Conservation (phyloP, 805 yeast species). For the Wilhelminamyces savonicus region DNA sequence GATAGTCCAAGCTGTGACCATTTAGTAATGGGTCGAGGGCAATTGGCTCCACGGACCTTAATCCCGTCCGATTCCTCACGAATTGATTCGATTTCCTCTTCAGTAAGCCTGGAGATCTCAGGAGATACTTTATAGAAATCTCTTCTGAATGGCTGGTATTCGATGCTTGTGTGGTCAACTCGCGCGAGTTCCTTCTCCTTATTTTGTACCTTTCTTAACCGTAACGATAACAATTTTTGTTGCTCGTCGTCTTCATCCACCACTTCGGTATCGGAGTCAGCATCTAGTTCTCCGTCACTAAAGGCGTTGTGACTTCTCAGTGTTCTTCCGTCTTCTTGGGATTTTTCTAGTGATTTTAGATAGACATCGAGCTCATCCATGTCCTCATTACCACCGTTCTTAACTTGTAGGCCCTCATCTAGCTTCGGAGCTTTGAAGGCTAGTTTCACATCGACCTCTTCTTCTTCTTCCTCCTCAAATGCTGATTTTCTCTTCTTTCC, state of each 20-base stretch:
- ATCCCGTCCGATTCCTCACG: conserved; percentile 57
- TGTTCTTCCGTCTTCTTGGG: conserved; percentile 2
- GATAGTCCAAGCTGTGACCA: conserved; percentile 87
- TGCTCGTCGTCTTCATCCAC: conserved; percentile 31
- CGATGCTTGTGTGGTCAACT: conserved; percentile 39
- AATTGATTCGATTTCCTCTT: conserved; percentile 50
- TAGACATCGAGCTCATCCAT: too few relatives aligned
- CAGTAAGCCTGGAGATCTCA: conserved; percentile 42
- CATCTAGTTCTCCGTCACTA: conserved; percentile 30
- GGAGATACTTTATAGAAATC: conserved; percentile 57
- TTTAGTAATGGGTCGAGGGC: conserved; percentile 59
- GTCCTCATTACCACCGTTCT: conserved; percentile 6
- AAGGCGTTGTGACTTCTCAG: conserved; percentile 5
- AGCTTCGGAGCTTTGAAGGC: conserved; percentile 15
- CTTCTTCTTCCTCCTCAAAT: conserved; percentile 24
- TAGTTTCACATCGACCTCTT: conserved; percentile 10
- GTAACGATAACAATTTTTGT: conserved; percentile 27
- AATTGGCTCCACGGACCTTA: conserved; percentile 50
- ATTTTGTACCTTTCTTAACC: conserved; percentile 36
- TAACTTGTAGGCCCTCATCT: conserved; percentile 1
- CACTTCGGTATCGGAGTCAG: conserved; percentile 22
- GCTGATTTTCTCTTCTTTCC: conserved; percentile 3
- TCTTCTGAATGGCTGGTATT: conserved; percentile 52
- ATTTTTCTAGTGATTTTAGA: too few relatives aligned
- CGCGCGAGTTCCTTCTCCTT: conserved; percentile 46